Percentiles rank a stretch among this genome's conserved stretches.
phyloP scores from a whole-genome alignment of 2,329 filamentous ascomycete genomes.

The Didymella pinodella region DNA sequence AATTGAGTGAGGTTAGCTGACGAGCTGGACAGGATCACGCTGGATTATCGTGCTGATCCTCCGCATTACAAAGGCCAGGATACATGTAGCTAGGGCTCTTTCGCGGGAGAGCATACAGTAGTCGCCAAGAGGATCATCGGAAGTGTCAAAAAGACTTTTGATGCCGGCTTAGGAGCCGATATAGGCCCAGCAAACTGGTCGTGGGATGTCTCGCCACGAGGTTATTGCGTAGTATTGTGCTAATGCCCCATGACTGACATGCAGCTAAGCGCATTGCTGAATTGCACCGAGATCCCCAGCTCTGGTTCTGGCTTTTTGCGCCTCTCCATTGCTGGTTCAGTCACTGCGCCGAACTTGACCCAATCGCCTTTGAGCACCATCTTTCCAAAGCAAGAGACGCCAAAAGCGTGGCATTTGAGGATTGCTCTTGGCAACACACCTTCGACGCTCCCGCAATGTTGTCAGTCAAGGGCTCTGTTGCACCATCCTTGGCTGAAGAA shows the following conservation, averaged over 20 bases:
- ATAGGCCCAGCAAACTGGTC: not conserved
- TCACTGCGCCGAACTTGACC: not conserved
- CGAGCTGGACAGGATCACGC: too few relatives aligned
- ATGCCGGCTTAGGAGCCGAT: not conserved
- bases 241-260: not conserved
- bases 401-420: constrained; percentile 9
- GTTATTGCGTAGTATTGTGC: not conserved
- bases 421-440: constrained; percentile 18
- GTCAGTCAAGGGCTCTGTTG: constrained; percentile 28
- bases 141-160: too few relatives aligned
- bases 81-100: not conserved
- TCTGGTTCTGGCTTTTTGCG: not conserved
- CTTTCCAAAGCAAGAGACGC: constrained; percentile 13
- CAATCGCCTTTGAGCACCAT: constrained; percentile 1
- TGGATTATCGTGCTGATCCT: not conserved
- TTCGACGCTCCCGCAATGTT: constrained; percentile 25
- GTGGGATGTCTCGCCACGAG: constrained; percentile 1
- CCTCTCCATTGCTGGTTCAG: not conserved
- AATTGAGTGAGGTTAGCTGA: not conserved
- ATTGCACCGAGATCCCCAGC: not conserved
- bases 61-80: not conserved
- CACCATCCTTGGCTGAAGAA: constrained; percentile 28
- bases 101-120: not conserved
- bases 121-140: not conserved
- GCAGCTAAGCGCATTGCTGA: constrained; percentile 6